Conservation (phyloP, 306 rosid genomes). For the barrel medic (Medicago truncatula) region MtrunA17r5.0-ANR NC_053046.1:36252501-36253000, state of each 20-base stretch:
- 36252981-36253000: constrained; percentile 66
- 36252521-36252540: neutral
- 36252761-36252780: constrained; percentile 47
- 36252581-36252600: constrained; percentile 77
- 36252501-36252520: neutral
- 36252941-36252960: constrained; percentile 50
- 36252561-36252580: constrained; percentile 12
- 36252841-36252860: constrained; percentile 73
- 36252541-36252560: constrained; percentile 8
- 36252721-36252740: constrained; percentile 63
- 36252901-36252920: constrained; percentile 60
- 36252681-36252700: constrained; percentile 65
- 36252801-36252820: constrained; percentile 65
- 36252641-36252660: constrained; percentile 58
- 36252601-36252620: constrained; percentile 77
- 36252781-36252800: constrained; percentile 54
- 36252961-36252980: constrained; percentile 62
- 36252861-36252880: constrained; percentile 64
- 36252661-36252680: constrained; percentile 62
- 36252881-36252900: constrained; percentile 57
- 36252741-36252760: constrained; percentile 65
- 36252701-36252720: constrained; percentile 73
- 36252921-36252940: constrained; percentile 65
- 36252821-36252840: constrained; percentile 48
- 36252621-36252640: constrained; percentile 85